phyloP scores from a whole-genome alignment of 129 eudicot genomes.

The Lactuca sativa region DNA sequence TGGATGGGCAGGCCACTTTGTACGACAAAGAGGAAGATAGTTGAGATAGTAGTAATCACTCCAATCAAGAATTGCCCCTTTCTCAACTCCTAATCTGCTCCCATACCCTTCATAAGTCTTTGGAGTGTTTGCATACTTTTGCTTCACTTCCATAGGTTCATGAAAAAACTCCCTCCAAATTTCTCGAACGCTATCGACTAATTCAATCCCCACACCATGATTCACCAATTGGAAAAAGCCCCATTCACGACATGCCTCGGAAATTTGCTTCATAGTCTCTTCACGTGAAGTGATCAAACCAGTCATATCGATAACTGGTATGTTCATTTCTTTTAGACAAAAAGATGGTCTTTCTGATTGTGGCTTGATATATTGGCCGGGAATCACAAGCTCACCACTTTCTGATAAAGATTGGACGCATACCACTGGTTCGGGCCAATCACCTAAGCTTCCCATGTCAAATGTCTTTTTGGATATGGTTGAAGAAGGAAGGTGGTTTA shows the following conservation, averaged over 20 bases:
- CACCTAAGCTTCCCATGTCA: constrained; percentile 41
- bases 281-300: constrained; percentile 26
- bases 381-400: constrained; percentile 34
- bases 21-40: constrained; percentile 49
- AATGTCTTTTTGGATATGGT: neutral
- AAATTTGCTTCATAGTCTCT: constrained; percentile 30
- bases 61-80: constrained; percentile 93
- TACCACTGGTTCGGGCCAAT: constrained; percentile 87
- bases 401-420: constrained; percentile 75
- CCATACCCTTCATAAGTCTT: constrained; percentile 85
- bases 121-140: constrained; percentile 66
- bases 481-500: constrained; percentile 14
- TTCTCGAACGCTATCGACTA: constrained; percentile 58
- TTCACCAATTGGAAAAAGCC: constrained; percentile 77
- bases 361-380: constrained; percentile 64
- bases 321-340: constrained; percentile 22
- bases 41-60: constrained; percentile 77
- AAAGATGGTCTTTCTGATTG: constrained; percentile 48
- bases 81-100: constrained; percentile 75
- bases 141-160: constrained; percentile 75
- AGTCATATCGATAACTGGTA: constrained; percentile 60
- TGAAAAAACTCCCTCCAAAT: constrained; percentile 73
- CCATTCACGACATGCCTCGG: constrained; percentile 64
- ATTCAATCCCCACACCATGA: constrained; percentile 62
- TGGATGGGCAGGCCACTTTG: constrained; percentile 83